These are phyloP conservation scores for Helichrysum umbraculigerum DNA, from an alignment of 129 eudicot species.

Conservation along the genomic window DNA sequence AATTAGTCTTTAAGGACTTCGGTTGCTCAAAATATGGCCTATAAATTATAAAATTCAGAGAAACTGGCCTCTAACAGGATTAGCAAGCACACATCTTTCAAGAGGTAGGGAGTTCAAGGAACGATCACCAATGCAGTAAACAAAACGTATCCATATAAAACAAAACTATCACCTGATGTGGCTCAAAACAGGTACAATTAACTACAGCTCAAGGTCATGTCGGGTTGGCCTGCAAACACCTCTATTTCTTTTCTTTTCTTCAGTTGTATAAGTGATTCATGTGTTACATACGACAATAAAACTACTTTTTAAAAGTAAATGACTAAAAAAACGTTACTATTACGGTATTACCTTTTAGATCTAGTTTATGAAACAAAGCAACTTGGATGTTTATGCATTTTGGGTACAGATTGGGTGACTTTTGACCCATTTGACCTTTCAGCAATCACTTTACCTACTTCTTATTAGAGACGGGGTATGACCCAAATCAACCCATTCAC, in stretches of 20 bases:
- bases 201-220: neutral
- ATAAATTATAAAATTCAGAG: neutral
- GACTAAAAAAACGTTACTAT: neutral
- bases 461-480: neutral
- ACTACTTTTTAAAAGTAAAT: neutral
- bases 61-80: too few relatives aligned
- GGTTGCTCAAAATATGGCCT: neutral
- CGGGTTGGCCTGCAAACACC: neutral
- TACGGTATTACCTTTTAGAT: neutral
- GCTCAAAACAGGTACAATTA: neutral
- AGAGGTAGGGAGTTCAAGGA: neutral
- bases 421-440: neutral
- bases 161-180: neutral
- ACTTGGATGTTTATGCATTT: neutral
- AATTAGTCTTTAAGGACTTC: neutral
- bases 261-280: neutral
- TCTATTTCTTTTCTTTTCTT: neutral
- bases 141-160: too few relatives aligned
- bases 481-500: neutral
- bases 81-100: conserved; percentile 3
- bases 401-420: neutral
- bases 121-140: neutral
- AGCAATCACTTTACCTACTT: neutral
- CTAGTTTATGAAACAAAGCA: neutral
- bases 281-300: neutral